These are phyloP conservation scores for Solanum boliviense DNA, from an alignment of 257 asterid species.

Conservation along the genomic window DNA sequence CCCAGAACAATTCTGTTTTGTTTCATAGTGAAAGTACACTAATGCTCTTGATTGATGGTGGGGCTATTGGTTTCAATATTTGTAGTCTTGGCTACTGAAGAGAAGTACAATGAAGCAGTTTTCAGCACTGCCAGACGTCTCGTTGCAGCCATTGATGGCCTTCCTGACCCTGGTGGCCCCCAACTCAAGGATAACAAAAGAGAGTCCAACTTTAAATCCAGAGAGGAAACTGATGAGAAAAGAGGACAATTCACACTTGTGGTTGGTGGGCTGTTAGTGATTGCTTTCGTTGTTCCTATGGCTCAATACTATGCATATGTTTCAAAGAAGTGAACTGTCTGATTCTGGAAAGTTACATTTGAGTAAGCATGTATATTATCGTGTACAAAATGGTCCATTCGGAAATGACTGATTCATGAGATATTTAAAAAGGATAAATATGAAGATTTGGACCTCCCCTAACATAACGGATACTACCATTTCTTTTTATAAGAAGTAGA, in stretches of 20 bases:
- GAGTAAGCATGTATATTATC: conserved; percentile 35
- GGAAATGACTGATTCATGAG: conserved; percentile 4
- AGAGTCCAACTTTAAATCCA: conserved; percentile 89
- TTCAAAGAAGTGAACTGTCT: conserved; percentile 62
- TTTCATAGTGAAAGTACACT: neutral
- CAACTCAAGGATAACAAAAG: conserved; percentile 56
- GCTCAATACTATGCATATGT: conserved; percentile 94
- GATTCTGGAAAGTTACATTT: conserved; percentile 8
- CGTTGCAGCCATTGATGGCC: conserved; percentile 88
- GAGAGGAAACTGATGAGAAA: conserved; percentile 91
- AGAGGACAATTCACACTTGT: conserved; percentile 93
- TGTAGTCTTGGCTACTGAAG: conserved; percentile 89
- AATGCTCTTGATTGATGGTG: conserved; percentile 1
- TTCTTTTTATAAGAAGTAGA: neutral
- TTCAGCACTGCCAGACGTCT: conserved; percentile 63
- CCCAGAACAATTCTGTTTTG: neutral
- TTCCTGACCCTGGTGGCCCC: conserved; percentile 98
- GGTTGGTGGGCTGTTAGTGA: conserved; percentile 94
- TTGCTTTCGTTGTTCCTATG: conserved; percentile 99
- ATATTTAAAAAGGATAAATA: conserved; percentile 3
- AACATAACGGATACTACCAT: neutral
- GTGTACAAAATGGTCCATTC: conserved; percentile 13
- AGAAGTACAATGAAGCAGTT: conserved; percentile 89
- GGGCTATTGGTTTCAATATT: neutral
- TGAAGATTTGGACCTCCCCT: neutral